Base-by-base conservation (phyloP, 2,329 filamentous ascomycete species). In the Teratosphaeria pseudoeucalypti region DNA sequence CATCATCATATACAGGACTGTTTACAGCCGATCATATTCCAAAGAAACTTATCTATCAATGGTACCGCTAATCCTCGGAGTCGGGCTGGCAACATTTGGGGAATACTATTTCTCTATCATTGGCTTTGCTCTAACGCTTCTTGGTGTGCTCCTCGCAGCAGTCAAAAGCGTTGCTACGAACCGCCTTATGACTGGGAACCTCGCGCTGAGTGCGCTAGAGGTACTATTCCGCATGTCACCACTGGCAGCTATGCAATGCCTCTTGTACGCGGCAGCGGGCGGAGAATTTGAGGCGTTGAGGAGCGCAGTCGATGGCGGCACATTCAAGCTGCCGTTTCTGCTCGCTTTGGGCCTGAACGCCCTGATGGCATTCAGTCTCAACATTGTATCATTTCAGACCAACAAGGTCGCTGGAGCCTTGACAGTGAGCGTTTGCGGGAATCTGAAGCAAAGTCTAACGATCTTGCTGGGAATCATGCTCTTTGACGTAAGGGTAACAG, bases 141-240 rank as follows among this genome's bases (percentile, higher is more conserved):
- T 75, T 76, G 72, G 72, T 12, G 71, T 72, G 12, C 29, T 71
- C 6, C 63, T 74, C 16, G 72, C 72, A 4, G 70, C 73, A 29
- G 66, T 74, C 71, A 86, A 86, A 77, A 85, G 83, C 1, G 81
- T 86, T 37, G 81, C 82, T 34, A 85, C 83, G 39, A 86, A 86
- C 72, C 79, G 81, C 66, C 79, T 86, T 66, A 84, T 85, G 81
- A 86, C 83, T 9, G 83, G 82, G 34, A 77, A 78, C 3, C 76
- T 85, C 32, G 77, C 79, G 23, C 78, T 85, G 3, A 79, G 81
- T 0, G 79, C 82, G 2, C 75, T 85, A 62, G 84, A 86, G 67
- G 77, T 85, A 29, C 76, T 85, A 53, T 75, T 82, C 67, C 79
- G 82, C 70, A 82, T 85, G 81, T 83, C 81, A 14, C 83, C 82